phyloP scores from a whole-genome alignment of 2,329 filamentous ascomycete species.

The Monosporascus sp. region DNA sequence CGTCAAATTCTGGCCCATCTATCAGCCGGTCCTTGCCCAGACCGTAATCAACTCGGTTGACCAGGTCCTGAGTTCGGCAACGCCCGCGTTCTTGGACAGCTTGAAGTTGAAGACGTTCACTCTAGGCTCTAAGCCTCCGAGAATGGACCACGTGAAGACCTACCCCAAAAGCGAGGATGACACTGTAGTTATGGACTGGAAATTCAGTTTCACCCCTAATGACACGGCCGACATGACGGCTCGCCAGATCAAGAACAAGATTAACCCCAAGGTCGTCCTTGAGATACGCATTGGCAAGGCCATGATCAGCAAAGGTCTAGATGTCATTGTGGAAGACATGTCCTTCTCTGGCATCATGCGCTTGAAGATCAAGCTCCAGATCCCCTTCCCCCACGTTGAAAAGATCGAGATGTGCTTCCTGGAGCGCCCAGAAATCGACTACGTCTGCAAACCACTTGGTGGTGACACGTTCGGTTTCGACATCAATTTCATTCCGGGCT shows the following conservation, averaged over 20 bases:
- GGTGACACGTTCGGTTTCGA: conserved; percentile 95
- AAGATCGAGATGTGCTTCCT: conserved; percentile 93
- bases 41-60: conserved; percentile 93
- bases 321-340: conserved; percentile 98
- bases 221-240: conserved; percentile 88
- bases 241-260: conserved; percentile 85
- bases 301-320: conserved; percentile 92
- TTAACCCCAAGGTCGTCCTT: conserved; percentile 94
- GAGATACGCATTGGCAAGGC: conserved; percentile 94
- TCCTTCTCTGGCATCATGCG: conserved; percentile 93
- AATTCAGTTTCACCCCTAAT: conserved; percentile 97
- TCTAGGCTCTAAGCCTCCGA: conserved; percentile 88
- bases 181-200: conserved; percentile 98
- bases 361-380: conserved; percentile 94
- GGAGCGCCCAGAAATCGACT: conserved; percentile 84
- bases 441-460: conserved; percentile 94
- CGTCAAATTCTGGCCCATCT: conserved; percentile 99
- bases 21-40: conserved; percentile 86
- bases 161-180: conserved; percentile 95
- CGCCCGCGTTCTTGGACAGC: conserved; percentile 88
- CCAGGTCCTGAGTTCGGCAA: conserved; percentile 88
- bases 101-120: conserved; percentile 91
- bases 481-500: conserved; percentile 96
- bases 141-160: conserved; percentile 96
- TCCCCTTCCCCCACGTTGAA: conserved; percentile 93